Evolutionary conservation across 176 grass and related monocot species (phyloP).

Genomic region (Oryza meridionalis): DNA sequence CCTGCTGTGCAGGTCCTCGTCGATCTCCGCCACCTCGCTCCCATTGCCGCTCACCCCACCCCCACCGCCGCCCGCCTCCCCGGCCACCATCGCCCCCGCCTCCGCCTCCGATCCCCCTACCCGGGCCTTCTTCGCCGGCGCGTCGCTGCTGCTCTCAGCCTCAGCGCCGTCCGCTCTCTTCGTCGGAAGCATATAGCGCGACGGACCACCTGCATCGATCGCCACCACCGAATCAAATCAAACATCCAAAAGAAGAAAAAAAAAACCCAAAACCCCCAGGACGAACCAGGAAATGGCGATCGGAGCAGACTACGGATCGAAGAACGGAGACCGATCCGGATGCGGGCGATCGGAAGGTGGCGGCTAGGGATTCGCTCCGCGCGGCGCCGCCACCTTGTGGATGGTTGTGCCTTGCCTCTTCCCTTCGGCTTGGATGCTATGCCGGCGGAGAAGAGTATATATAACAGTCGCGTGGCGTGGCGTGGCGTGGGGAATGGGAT

Average conservation of each 20-base stretch:
- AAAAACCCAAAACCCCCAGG: slow-evolving; percentile 25
- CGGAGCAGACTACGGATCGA: neutral
- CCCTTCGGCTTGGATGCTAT: slow-evolving; percentile 26
- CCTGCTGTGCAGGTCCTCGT: slow-evolving; percentile 82
- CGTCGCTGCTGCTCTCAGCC: slow-evolving; percentile 12
- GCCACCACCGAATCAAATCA: slow-evolving; percentile 37
- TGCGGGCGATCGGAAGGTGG: slow-evolving; percentile 9
- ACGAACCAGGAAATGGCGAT: slow-evolving; percentile 34
- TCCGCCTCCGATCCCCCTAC: slow-evolving; percentile 8
- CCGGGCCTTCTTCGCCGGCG: slow-evolving; percentile 34
- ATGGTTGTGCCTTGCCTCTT: neutral
- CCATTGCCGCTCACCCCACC: slow-evolving; percentile 19
- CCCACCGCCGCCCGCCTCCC: neutral
- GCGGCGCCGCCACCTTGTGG: neutral
- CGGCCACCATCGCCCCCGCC: slow-evolving; percentile 31
- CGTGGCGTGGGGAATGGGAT: slow-evolving; percentile 8
- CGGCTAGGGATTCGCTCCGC: slow-evolving; percentile 29
- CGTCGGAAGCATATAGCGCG: slow-evolving; percentile 31
- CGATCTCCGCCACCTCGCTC: slow-evolving; percentile 56
- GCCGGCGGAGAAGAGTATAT: slow-evolving; percentile 28
- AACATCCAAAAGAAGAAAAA: neutral
- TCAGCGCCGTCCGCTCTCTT: slow-evolving; percentile 30
- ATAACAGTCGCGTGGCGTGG: slow-evolving; percentile 16
- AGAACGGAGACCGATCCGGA: neutral
- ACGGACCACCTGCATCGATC: slow-evolving; percentile 19